phyloP scores from a whole-genome alignment of 2,329 filamentous ascomycete genomes.

The Ophiostoma piceae region DNA sequence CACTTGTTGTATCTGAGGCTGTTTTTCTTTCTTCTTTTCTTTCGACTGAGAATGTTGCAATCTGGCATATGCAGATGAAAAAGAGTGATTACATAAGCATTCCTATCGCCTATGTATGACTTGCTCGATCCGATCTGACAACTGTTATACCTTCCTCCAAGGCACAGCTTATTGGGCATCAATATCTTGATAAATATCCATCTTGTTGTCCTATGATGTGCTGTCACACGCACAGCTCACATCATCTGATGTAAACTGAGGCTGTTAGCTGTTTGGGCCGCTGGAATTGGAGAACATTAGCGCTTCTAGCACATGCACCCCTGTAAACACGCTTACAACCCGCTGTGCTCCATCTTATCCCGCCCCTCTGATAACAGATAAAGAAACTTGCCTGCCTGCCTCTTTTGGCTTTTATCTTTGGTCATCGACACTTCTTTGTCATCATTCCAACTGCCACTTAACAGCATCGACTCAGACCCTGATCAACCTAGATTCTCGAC shows the following conservation, averaged over 20 bases:
- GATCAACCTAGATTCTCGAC: not conserved
- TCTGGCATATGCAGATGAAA: not conserved
- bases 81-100: not conserved
- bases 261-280: too few species aligned
- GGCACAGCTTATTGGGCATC: too few species aligned
- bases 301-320: not conserved
- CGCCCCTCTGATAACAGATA: not conserved
- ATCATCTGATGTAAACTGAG: too few species aligned
- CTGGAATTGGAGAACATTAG: not conserved
- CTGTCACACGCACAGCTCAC: too few species aligned
- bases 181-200: too few species aligned
- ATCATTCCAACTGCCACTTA: not conserved
- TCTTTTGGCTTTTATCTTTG: not conserved
- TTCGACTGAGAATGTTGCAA: not conserved
- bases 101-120: too few species aligned
- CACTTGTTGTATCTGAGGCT: not conserved
- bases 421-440: not conserved
- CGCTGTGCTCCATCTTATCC: not conserved
- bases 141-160: too few species aligned
- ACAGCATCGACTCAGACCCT: not conserved
- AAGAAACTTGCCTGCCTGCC: not conserved
- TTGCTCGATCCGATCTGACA: too few species aligned
- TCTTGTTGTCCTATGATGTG: too few species aligned
- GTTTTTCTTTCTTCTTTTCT: not conserved
- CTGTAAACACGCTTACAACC: not conserved